Conservation (phyloP, 2,329 filamentous ascomycete genomes). For the Penicillium sp. region DNA sequence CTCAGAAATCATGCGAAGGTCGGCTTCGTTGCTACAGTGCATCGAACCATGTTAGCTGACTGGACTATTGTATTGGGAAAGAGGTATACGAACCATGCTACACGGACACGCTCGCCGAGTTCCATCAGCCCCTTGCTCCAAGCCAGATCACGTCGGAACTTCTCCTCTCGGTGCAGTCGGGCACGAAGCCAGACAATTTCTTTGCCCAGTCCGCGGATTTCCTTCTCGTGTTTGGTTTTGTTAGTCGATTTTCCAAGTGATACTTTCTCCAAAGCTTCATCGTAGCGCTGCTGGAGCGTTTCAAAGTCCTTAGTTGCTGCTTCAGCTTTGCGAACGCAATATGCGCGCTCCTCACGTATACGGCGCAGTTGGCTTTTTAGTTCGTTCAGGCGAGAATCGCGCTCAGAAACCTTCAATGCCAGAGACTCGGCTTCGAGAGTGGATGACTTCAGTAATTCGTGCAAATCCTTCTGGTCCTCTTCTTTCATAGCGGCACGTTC, state of each 20-base stretch:
- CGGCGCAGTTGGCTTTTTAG: constrained; percentile 67
- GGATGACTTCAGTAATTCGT: constrained; percentile 52
- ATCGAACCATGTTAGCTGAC: constrained; percentile 26
- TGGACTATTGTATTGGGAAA: constrained; percentile 3
- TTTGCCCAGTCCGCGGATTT: constrained; percentile 79
- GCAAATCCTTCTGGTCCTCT: constrained; percentile 49
- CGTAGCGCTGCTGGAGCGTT: constrained; percentile 62
- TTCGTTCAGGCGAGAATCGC: constrained; percentile 67
- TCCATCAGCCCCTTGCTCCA: constrained; percentile 88
- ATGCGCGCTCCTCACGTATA: constrained; percentile 52
- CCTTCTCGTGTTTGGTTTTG: constrained; percentile 58
- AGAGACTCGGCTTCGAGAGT: constrained; percentile 64
- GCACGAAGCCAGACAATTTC: constrained; percentile 92
- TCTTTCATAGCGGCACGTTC: constrained; percentile 55
- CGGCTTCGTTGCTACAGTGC: constrained; percentile 78
- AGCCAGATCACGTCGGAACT: constrained; percentile 76
- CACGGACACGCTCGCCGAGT: constrained; percentile 67
- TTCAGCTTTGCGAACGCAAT: constrained; percentile 46
- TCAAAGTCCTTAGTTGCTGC: constrained; percentile 48
- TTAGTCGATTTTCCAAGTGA: constrained; percentile 42
- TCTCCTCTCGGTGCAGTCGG: constrained; percentile 77
- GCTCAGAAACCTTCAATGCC: constrained; percentile 72
- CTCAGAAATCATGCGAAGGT: constrained; percentile 80
- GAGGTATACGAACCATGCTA: constrained; percentile 73
- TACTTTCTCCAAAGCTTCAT: constrained; percentile 61